Percentiles rank a stretch among this genome's conserved stretches.
Evolutionary conservation across 148 eudicot genomes (phyloP).

Genomic region (Vaccinium myrtillus): DNA sequence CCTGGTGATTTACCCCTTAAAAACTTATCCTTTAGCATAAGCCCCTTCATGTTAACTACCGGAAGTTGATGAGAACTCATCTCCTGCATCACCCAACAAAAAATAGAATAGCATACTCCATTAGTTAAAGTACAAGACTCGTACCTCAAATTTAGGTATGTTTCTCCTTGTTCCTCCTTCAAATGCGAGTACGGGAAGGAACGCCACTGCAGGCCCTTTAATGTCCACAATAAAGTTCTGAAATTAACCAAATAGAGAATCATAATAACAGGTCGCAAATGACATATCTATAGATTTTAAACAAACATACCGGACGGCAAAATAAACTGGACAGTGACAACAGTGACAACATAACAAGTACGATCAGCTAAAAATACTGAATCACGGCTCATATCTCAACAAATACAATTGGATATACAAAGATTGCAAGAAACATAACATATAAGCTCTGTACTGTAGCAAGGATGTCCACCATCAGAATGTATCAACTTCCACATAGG

Average conservation of each 20-base stretch:
- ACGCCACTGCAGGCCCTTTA: constrained; percentile 88
- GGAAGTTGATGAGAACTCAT: background rate
- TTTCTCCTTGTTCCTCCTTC: constrained; percentile 97
- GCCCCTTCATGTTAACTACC: background rate
- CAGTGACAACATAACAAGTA: background rate
- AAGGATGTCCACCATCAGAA: background rate
- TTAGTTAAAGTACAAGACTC: background rate
- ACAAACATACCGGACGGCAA: background rate
- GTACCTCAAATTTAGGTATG: constrained; percentile 91
- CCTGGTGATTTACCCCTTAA: background rate
- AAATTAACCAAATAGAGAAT: constrained; percentile 14
- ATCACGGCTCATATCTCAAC: no score
- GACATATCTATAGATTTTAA: background rate
- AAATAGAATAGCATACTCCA: background rate
- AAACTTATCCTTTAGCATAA: background rate
- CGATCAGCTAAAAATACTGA: background rate
- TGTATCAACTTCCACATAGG: background rate
- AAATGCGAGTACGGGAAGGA: constrained; percentile 92
- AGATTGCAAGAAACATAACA: background rate
- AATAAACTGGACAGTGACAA: background rate
- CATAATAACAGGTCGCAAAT: background rate
- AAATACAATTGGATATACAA: background rate
- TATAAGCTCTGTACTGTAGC: background rate
- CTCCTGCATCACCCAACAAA: constrained; percentile 5
- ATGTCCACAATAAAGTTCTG: constrained; percentile 95